Evolutionary conservation across 371 early-diverging fungal genomes (phyloP), one percentile per base, ranked within the genome.

Genomic region (Mucor irregularis): DNA sequence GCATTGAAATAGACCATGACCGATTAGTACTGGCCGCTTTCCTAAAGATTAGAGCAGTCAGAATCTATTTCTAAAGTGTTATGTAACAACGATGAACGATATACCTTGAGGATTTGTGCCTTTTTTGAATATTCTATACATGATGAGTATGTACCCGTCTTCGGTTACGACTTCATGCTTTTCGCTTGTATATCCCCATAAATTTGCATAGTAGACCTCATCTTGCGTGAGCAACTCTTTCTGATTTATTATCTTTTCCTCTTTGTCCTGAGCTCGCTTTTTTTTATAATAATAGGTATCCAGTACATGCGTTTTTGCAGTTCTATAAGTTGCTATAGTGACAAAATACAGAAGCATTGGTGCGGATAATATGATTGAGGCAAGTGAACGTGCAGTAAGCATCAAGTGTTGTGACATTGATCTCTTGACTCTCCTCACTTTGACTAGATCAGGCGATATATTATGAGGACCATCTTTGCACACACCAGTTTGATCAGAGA

Each of bases 1-100:
- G 44, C 77, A 74, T 59, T 85, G 85, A 52, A 85, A 82, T n/a
- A 85, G 61, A 16, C 85, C 85, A 63, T 85, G 86, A 35, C 80
- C 76, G 7, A 83, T 53, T 16, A 85, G 44, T 24, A 85, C 71
- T 11, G 84, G 77, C 11, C n/a, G 51, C 34, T 52, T 70, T 17
- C 44, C 66, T 64, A 64, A 6, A 13, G 24, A n/a, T n/a, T n/a
- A n/a, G n/a, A n/a, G n/a, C n/a, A n/a, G n/a, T n/a, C n/a, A n/a
- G n/a, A n/a, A n/a, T n/a, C n/a, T n/a, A n/a, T n/a, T n/a, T n/a
- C n/a, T n/a, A 11, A 46, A 29, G 29, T 11, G 4, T n/a, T 49
- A 25, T 11, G 11, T 30, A 19, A 31, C 19, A 38, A 45, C 19
- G 33, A 26, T 16, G 21, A 17, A n/a, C 8, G 16, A 31, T 19